phyloP scores from a whole-genome alignment of 208 protist species.

The Kentomonas sorsogonicus region DNA sequence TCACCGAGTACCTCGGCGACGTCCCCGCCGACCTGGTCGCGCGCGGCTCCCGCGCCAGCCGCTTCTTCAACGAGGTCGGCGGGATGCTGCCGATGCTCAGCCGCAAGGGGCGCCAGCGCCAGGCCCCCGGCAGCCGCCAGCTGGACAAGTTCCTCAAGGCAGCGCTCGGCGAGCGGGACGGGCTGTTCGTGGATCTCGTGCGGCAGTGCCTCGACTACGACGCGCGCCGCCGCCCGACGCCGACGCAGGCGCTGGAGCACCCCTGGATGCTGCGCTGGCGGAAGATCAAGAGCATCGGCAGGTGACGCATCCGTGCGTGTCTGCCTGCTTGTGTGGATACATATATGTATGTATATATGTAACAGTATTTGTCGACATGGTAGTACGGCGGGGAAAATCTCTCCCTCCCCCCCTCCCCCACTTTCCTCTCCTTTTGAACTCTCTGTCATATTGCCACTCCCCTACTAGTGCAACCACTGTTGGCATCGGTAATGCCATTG shows the following conservation, averaged over 20 bases:
- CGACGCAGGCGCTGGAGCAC: conserved; percentile 58
- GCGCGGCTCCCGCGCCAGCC: conserved; percentile 36
- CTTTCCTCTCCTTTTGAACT: too few species aligned
- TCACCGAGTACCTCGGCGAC: conserved; percentile 80
- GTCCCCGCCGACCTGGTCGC: conserved; percentile 45
- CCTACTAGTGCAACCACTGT: too few species aligned
- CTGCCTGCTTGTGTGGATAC: conserved; percentile 1
- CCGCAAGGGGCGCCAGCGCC: conserved; percentile 24
- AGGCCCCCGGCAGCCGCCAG: conserved; percentile 21
- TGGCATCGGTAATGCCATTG: too few species aligned
- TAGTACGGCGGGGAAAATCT: too few species aligned
- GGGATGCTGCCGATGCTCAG: conserved; percentile 15
- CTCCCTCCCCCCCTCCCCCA: too few species aligned
- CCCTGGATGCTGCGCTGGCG: conserved; percentile 55
- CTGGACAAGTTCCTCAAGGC: conserved; percentile 38
- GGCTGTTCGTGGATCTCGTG: conserved; percentile 52
- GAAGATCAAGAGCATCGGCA: conserved; percentile 5
- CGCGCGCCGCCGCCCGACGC: conserved; percentile 60
- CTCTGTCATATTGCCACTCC: too few species aligned
- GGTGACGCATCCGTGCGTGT: conserved; percentile 6
- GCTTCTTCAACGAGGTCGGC: conserved; percentile 43
- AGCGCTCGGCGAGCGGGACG: conserved; percentile 20
- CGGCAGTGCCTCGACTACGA: conserved; percentile 46
- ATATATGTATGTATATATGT: neutral
- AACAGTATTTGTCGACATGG: too few species aligned